These are phyloP conservation scores for Vigna radiata DNA, from an alignment of 306 rosid species.

Conservation along the genomic window DNA sequence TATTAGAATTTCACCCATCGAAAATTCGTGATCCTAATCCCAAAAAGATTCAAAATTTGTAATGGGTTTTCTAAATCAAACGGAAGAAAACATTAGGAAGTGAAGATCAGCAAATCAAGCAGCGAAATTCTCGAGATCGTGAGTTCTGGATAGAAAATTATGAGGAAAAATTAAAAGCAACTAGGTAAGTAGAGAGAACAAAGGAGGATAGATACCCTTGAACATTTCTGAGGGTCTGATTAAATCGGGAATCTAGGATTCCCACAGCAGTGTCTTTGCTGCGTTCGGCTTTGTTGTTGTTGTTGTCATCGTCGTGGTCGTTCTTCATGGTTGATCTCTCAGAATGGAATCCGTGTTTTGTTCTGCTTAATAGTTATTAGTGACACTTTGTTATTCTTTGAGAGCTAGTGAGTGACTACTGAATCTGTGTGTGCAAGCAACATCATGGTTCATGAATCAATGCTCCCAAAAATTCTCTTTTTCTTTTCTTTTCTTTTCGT, in stretches of 20 bases:
- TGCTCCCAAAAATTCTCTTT: not conserved
- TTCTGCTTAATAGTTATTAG: not conserved
- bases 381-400: slow-evolving; percentile 11
- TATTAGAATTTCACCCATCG: slow-evolving; percentile 35
- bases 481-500: not conserved
- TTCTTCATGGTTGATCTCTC: slow-evolving; percentile 67
- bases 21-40: slow-evolving; percentile 35
- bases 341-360: slow-evolving; percentile 4
- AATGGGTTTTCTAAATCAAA: slow-evolving; percentile 36
- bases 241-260: slow-evolving; percentile 78
- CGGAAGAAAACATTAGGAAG: slow-evolving; percentile 14
- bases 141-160: slow-evolving; percentile 11
- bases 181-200: slow-evolving; percentile 8
- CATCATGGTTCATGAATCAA: not conserved
- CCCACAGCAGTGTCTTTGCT: slow-evolving; percentile 57
- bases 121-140: slow-evolving; percentile 33
- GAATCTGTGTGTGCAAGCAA: slow-evolving; percentile 25
- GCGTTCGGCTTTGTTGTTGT: slow-evolving; percentile 12
- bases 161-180: slow-evolving; percentile 35
- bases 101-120: slow-evolving; percentile 39
- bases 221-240: slow-evolving; percentile 90
- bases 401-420: slow-evolving; percentile 26
- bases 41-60: not conserved
- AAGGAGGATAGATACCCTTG: slow-evolving; percentile 67
- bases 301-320: slow-evolving; percentile 52